Evolutionary conservation across 192 early-diverging fungal genomes (phyloP), one percentile per base, ranked within the genome.

Genomic region (Coemansia sp.): DNA sequence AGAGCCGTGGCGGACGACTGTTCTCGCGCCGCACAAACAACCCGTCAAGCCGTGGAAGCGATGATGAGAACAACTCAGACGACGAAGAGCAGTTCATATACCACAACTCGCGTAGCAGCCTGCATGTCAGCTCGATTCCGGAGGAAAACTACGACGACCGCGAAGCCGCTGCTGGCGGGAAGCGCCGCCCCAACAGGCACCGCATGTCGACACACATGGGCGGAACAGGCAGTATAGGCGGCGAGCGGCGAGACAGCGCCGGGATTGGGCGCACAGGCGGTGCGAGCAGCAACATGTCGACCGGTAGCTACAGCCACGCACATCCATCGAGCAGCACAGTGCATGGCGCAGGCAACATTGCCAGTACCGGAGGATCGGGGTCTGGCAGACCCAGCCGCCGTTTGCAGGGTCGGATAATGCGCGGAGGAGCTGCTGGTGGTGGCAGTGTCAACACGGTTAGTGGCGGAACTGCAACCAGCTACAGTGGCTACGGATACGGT

Each of bases 51-150:
- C 66, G 75, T 6, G 75, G 75, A 42, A 79, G 75, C 57, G 75
- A 79, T 22, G 75, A 79, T 22, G 69, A 81, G 19, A 50, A 55
- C 60, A 57, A 61, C 55, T 66, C 65, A 28, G 73, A 73, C 54
- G 62, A 69, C 23, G 68, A 82, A 2, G 80, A 82, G 70, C 68
- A 74, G 66, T 76, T 76, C 37, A 76, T 82, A 5, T 82, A 82
- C 55, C 80, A 74, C 61, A 66, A 82, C 59, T 68, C 80, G 61
- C 74, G 80, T 10, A 72, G 54, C 61, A 75, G 80, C 53, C 70
- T 75, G 44, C 75, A 73, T 47, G 75, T 79, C 29, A 79, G 70
- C 64, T 79, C 70, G 34, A 79, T 79, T 14, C 75, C 75, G 48
- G 75, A 79, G 38, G 75, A 79, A 28, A 34, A 55, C 15, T 60